Evolutionary conservation across 495 filamentous ascomycete species (phyloP).

Genomic region (Penicillium daleae): DNA sequence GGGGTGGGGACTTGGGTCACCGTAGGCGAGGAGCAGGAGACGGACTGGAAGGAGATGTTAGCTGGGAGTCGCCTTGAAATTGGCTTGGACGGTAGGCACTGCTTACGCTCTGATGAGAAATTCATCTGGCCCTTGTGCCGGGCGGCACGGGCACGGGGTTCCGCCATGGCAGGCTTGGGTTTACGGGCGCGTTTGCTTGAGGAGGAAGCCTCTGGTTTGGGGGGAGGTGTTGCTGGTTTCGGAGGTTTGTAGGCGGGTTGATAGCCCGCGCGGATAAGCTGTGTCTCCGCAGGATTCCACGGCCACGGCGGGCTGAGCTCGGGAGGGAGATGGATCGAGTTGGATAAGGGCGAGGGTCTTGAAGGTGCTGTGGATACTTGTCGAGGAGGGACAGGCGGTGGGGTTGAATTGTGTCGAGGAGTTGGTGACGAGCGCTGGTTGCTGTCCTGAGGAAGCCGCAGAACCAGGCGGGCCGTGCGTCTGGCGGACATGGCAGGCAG

Average conservation of each 20-base stretch:
- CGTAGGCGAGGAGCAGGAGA: slow-evolving; percentile 83
- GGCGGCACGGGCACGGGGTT: slow-evolving; percentile 75
- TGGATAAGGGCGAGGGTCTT: background rate
- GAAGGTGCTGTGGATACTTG: background rate
- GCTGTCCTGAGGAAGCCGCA: background rate
- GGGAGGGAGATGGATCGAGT: background rate
- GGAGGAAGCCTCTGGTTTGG: slow-evolving; percentile 1
- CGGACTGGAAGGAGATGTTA: slow-evolving; percentile 56
- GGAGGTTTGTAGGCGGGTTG: slow-evolving; percentile 25
- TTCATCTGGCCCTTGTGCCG: slow-evolving; percentile 90
- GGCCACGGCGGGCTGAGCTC: slow-evolving; percentile 8
- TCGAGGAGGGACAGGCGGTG: background rate
- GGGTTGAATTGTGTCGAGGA: background rate
- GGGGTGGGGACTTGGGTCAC: slow-evolving; percentile 62
- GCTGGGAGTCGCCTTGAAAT: background rate
- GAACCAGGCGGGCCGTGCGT: slow-evolving; percentile 22
- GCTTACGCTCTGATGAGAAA: slow-evolving; percentile 77
- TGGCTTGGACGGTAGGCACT: background rate
- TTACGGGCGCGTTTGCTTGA: slow-evolving; percentile 4
- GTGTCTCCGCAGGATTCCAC: slow-evolving; percentile 27
- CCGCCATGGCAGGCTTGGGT: slow-evolving; percentile 49
- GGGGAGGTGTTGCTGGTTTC: background rate
- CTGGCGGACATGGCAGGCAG: slow-evolving; percentile 33
- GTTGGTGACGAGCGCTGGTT: background rate
- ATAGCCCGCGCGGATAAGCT: slow-evolving; percentile 34